Base-by-base conservation (phyloP, 306 rosid species). In the Albizia julibrissin region DNA sequence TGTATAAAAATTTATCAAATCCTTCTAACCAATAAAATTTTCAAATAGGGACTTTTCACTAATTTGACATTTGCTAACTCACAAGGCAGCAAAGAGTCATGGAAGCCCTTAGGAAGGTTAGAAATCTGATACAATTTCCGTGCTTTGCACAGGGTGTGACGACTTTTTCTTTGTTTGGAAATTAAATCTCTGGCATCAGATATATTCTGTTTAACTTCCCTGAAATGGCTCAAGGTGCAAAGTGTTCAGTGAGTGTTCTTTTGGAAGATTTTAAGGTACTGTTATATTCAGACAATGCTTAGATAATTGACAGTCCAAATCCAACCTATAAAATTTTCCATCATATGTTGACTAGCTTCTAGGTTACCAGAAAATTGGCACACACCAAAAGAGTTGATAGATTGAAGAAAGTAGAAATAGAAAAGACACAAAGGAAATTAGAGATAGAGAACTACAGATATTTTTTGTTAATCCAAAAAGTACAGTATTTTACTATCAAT, bases 161-260 rank as follows among this genome's bases (percentile, higher is more conserved):
- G 79, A 89, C 81, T 61, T 83, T 85, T 86, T 71, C 84, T 86
- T 77, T 89, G 74, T 84, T 87, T 89, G 44, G 82, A 80, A 81
- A 89, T 83, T 88, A 91, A 81, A 77, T 85, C 91, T 16, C 87
- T 84, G 11, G 92, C 74, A 74, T 89, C 85, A 21, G 21, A 24
- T 84, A 91, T 81, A 78, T 85, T 81, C 69, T 71, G 75, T 80
- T 83, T 89, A 69, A 91, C 37, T 56, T 64, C 67, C 81, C 92
- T 91, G 88, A 71, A 73, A 80, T 19, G 13, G 73, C 39, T 79
- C 54, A 77, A 42, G 65, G 76, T 50, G 21, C 81, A 62, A 24
- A 72, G 12, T 6, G 19, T 65, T 59, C 27, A 31, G 33, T 21
- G 26, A 43, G 13, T 12, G 54, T 65, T 43, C 33, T 11, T 24